Base-by-base conservation (phyloP, 2,329 filamentous ascomycete genomes). In the Dryadomyces sulphureus region DNA sequence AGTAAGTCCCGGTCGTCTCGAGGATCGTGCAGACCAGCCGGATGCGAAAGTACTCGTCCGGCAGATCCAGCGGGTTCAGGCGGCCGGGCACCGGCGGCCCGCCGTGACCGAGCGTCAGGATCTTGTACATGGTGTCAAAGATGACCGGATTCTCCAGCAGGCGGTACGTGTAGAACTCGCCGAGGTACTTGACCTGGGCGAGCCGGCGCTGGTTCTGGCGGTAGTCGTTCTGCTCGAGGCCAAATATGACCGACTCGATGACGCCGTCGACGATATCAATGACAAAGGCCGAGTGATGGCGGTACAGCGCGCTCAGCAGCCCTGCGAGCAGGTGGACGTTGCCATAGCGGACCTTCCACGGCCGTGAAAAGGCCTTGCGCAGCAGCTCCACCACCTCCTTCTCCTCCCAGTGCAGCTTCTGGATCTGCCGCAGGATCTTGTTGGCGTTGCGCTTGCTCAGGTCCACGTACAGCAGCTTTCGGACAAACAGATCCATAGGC, bases 401-500 rank as follows among this genome's bases (percentile, higher is more conserved):
- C 61, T 98, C 92, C 63, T 98, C 92, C 92, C 92, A 98, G 58
- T 98, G 92, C 48, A 98, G 77, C 59, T 93, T 88, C 48, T 92
- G 83, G 53, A 98, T 84, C 54, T 94, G 87, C 65, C 94, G 94
- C 51, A 95, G 71, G 43, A 95, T 82, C 65, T 90, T 94, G 56
- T 89, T 88, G 54, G 95, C 85, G 53, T 90, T 94, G 48, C 89
- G 82, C 65, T 92, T 94, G 49, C 84, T 94, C 69, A 98, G 79
- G 57, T 98, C 93, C 43, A 88, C 67, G 57, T 96, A 98, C 51
- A 98, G 75, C 43, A 98, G 71, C 64, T 94, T 94, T 41, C 89
- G 83, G 49, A 98, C 79, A 59, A 93, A 98, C 22, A 93, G 72
- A 54, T 98, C 90, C 59, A 92, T 84, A 0, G 92, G 89, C 0